phyloP scores from a whole-genome alignment of 805 yeast genomes.

The Tanozyma kutaoensis region DNA sequence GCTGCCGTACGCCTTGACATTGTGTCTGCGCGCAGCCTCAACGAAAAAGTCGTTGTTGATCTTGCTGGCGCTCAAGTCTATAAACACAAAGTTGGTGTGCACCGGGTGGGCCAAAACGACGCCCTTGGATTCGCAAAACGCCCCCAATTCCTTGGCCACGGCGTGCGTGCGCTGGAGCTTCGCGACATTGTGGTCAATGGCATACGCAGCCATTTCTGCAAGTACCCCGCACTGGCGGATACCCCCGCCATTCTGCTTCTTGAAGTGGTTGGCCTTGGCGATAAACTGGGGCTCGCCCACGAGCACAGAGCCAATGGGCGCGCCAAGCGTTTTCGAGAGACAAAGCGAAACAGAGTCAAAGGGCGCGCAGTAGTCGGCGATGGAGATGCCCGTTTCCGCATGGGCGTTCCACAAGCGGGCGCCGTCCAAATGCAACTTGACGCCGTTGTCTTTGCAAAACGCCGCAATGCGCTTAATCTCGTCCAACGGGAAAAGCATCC shows the following conservation, averaged over 20 bases:
- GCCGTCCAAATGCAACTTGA: slow-evolving; percentile 28
- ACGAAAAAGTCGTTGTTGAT: slow-evolving; percentile 13
- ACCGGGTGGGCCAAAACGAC: slow-evolving; percentile 22
- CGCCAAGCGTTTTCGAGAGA: slow-evolving; percentile 28
- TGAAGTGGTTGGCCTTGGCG: slow-evolving; percentile 29
- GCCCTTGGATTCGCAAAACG: slow-evolving; percentile 14
- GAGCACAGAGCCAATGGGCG: slow-evolving; percentile 29
- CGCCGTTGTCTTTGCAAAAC: slow-evolving; percentile 19
- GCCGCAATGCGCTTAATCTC: slow-evolving; percentile 22
- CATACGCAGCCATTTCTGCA: slow-evolving; percentile 26
- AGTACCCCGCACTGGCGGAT: slow-evolving; percentile 28
- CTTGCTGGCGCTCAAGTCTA: slow-evolving; percentile 18
- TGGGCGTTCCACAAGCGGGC: slow-evolving; percentile 32
- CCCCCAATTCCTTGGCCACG: slow-evolving; percentile 20
- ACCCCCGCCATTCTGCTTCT: slow-evolving; percentile 31
- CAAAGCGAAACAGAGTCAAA: slow-evolving; percentile 31
- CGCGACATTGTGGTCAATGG: slow-evolving; percentile 24
- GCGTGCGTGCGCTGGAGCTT: slow-evolving; percentile 19
- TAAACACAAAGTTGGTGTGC: slow-evolving; percentile 27
- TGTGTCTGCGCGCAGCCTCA: slow-evolving; percentile 9
- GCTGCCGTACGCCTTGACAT: slow-evolving; percentile 5
- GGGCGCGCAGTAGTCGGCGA: slow-evolving; percentile 24
- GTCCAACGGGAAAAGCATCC: slow-evolving; percentile 25
- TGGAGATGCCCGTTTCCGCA: slow-evolving; percentile 22
- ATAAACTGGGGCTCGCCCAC: slow-evolving; percentile 19